A percentile compares a stretch with the other conserved stretches of the same genome.
These are phyloP conservation scores for Lachnellula arida DNA, from an alignment of 2,329 filamentous ascomycete species.

Conservation along the genomic window DNA sequence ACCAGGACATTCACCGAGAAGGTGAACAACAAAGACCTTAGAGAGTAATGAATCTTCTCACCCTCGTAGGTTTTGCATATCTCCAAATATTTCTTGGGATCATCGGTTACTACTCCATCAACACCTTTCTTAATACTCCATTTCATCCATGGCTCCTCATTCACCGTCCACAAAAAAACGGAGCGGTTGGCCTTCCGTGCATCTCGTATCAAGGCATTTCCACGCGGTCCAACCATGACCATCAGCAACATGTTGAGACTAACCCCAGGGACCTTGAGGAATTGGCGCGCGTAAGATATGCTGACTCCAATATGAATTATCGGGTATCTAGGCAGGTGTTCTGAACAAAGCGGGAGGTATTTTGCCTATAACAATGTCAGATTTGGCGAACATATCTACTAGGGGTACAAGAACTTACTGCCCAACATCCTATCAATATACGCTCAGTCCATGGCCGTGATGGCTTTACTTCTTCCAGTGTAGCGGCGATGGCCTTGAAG, in stretches of 20 bases:
- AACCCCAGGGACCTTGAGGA: constrained; percentile 62
- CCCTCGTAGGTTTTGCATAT: constrained; percentile 43
- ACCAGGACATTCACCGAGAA: constrained; percentile 21
- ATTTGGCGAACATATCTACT: neutral
- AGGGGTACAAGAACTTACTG: constrained; percentile 40
- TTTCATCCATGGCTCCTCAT: constrained; percentile 71
- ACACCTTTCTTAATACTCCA: constrained; percentile 65
- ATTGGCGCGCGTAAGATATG: constrained; percentile 57
- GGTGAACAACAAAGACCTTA: constrained; percentile 12
- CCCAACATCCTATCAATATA: constrained; percentile 80
- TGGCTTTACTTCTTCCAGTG: constrained; percentile 50
- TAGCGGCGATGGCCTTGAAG: constrained; percentile 62
- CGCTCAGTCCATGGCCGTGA: constrained; percentile 63
- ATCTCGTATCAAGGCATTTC: constrained; percentile 60
- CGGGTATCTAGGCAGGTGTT: constrained; percentile 58
- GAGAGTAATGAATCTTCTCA: constrained; percentile 13
- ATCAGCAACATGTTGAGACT: constrained; percentile 74
- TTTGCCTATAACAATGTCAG: constrained; percentile 43
- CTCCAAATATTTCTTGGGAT: constrained; percentile 64
- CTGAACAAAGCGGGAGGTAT: constrained; percentile 60
- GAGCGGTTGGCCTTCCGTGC: constrained; percentile 51
- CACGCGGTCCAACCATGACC: constrained; percentile 63
- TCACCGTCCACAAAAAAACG: constrained; percentile 83
- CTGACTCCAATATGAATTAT: constrained; percentile 65
- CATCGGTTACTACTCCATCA: constrained; percentile 83